Evolutionary conservation across 2,329 filamentous ascomycete species (phyloP).

Genomic region (Claviceps paspali): DNA sequence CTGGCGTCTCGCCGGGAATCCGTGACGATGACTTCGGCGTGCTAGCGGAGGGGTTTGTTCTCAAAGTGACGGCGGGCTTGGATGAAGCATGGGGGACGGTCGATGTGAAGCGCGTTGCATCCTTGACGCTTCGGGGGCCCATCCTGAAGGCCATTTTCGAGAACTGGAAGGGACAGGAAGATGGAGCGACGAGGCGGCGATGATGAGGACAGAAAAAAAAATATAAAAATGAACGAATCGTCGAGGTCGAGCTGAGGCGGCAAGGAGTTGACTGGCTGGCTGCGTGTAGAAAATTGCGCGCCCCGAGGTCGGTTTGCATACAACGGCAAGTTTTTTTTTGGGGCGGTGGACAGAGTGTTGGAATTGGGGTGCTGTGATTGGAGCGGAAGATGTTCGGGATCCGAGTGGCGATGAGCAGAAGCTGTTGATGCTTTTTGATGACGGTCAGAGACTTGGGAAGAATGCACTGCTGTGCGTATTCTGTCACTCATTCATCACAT

Average conservation of each 20-base stretch:
- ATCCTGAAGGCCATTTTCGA: conserved; percentile 24
- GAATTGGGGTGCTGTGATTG: conserved; percentile 20
- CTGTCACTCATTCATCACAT: too few relatives aligned
- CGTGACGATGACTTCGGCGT: conserved; percentile 14
- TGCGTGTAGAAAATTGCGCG: too few relatives aligned
- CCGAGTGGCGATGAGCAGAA: too few relatives aligned
- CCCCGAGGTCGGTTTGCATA: neutral
- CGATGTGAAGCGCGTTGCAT: conserved; percentile 57
- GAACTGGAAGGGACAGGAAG: too few relatives aligned
- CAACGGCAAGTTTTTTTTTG: conserved; percentile 21
- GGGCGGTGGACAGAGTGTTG: conserved; percentile 9
- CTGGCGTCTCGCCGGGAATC: conserved; percentile 42
- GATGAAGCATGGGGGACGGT: conserved; percentile 48
- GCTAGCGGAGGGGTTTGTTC: conserved; percentile 8
- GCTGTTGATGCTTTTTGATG: neutral
- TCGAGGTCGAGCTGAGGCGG: neutral
- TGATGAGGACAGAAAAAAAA: too few relatives aligned
- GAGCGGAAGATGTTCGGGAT: conserved; percentile 21
- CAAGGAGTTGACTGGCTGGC: neutral
- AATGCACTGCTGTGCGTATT: too few relatives aligned
- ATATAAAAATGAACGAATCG: too few relatives aligned
- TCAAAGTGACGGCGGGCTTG: conserved; percentile 32
- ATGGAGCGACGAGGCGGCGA: too few relatives aligned
- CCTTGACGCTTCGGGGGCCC: conserved; percentile 53
- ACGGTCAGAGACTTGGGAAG: too few relatives aligned